These are phyloP conservation scores for Kwoniella botswanensis DNA, from an alignment of 768 basidiomycete genomes.

Conservation along the genomic window DNA sequence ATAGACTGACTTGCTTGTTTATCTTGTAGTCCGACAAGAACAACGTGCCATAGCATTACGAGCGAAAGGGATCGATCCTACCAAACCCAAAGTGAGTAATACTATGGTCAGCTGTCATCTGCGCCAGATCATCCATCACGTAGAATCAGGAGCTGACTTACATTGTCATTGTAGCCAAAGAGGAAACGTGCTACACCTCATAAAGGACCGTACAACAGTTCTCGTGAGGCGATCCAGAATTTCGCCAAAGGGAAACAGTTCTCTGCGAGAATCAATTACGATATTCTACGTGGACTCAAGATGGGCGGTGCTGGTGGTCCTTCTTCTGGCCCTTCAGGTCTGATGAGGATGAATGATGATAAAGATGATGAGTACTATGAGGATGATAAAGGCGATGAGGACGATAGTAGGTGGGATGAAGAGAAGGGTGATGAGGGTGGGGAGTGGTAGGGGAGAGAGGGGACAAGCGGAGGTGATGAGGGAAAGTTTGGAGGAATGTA, in stretches of 20 bases:
- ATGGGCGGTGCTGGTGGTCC: slow-evolving; percentile 2
- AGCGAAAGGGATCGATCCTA: slow-evolving; percentile 37
- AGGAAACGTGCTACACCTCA: slow-evolving; percentile 36
- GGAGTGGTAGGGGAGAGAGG: background rate
- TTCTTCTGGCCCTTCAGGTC: slow-evolving; percentile 14
- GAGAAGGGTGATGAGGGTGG: background rate
- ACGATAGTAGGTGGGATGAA: background rate
- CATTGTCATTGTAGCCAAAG: slow-evolving; percentile 20
- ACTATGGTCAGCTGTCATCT: background rate
- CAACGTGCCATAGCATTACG: slow-evolving; percentile 31
- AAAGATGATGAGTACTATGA: slow-evolving; percentile 26
- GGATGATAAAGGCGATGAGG: slow-evolving; percentile 8
- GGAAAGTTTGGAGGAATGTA: background rate
- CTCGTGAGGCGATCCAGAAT: slow-evolving; percentile 40
- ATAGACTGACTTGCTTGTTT: background rate
- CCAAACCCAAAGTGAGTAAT: slow-evolving; percentile 43
- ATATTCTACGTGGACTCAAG: slow-evolving; percentile 30
- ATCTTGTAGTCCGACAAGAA: slow-evolving; percentile 30
- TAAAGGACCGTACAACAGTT: slow-evolving; percentile 37
- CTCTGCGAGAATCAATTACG: slow-evolving; percentile 47
- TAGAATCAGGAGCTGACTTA: background rate
- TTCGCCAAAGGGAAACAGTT: slow-evolving; percentile 46
- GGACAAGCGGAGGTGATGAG: background rate
- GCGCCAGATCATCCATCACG: background rate
- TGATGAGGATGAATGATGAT: slow-evolving; percentile 38